Evolutionary conservation across 331 rosid species (phyloP).

Genomic region (Pyrus hybrid): DNA sequence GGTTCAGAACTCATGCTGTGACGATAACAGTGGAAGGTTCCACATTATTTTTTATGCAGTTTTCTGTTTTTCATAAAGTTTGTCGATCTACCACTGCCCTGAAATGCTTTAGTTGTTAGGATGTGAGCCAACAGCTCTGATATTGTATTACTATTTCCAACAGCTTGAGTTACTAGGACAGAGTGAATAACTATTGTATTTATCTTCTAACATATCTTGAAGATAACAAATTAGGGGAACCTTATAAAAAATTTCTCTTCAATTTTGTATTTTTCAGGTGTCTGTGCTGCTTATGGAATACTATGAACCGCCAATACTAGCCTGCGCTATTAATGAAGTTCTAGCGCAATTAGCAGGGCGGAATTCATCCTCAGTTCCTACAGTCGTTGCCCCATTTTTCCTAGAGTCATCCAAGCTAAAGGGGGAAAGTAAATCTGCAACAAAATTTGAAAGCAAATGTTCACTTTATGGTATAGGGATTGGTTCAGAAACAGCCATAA

Average conservation of each 20-base stretch:
- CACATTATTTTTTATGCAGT: neutral
- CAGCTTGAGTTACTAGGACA: neutral
- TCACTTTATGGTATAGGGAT: conserved; percentile 39
- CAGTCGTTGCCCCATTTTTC: conserved; percentile 28
- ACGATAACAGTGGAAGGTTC: neutral
- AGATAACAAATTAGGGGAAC: neutral
- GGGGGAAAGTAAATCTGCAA: conserved; percentile 32
- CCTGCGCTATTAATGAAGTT: conserved; percentile 64
- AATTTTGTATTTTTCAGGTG: conserved; percentile 39
- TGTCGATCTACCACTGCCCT: neutral
- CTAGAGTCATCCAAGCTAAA: conserved; percentile 53
- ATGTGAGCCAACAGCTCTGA: neutral
- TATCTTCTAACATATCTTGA: neutral
- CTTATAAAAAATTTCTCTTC: neutral
- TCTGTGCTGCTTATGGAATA: conserved; percentile 52
- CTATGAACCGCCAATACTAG: conserved; percentile 62
- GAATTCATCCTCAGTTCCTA: conserved; percentile 31
- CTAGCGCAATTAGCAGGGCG: conserved; percentile 37
- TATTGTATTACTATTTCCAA: neutral
- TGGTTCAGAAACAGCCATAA: conserved; percentile 52
- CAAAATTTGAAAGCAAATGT: conserved; percentile 18
- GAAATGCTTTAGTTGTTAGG: neutral
- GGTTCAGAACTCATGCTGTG: neutral
- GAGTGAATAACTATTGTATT: neutral
- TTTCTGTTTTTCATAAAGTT: neutral